Base-by-base conservation (phyloP, 1,284 basidiomycete species). In the Rhodotorula sp. region DNA sequence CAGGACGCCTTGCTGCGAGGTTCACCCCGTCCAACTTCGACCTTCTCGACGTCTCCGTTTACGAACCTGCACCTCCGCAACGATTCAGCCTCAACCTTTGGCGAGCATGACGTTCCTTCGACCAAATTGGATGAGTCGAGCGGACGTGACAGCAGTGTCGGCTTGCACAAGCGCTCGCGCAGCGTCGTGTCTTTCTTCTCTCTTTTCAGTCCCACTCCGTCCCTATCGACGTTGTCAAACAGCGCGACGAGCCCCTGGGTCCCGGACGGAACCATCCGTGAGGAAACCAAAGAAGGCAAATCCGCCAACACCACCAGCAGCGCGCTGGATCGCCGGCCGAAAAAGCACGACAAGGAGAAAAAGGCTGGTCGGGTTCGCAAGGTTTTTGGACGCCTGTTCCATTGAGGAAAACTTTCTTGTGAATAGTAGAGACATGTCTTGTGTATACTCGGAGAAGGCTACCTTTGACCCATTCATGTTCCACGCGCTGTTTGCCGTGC, bases 141-240 rank as follows among this genome's bases (percentile, higher is more conserved):
- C 38, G 38, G 38, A 8, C 58, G 43, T 50, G 21, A 48, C 18
- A 16, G 10, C 12, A 19, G 31, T n/a, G 52, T 49, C 14, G 31
- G 21, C 19, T 10, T 57, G 7, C 67, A 68, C 60, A 66, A 65
- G 26, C 69, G 72, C 23, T 68, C 66, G 19, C 70, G 68, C 15
- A 68, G 66, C 26, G 64, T 69, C 48, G 12, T 74, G 2, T 74
- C 73, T 19, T 71, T 74, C 66, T 69, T 74, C 63, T 61, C 61
- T 55, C 15, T 61, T 28, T 14, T 55, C 56, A 49, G 55, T 12
- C 12, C 60, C 18, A 48, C 21, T 6, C 52, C 50, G 19, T 50
- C 52, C 26, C 48, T 28, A 21, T 5, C 15, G 28, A 47, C 15
- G 15, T 28, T 10, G 7, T 16, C 31, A 28, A 38, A 3, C n/a